Evolutionary conservation across 139 green algal species (phyloP).

Genomic region (Zygnema cylindricum): DNA sequence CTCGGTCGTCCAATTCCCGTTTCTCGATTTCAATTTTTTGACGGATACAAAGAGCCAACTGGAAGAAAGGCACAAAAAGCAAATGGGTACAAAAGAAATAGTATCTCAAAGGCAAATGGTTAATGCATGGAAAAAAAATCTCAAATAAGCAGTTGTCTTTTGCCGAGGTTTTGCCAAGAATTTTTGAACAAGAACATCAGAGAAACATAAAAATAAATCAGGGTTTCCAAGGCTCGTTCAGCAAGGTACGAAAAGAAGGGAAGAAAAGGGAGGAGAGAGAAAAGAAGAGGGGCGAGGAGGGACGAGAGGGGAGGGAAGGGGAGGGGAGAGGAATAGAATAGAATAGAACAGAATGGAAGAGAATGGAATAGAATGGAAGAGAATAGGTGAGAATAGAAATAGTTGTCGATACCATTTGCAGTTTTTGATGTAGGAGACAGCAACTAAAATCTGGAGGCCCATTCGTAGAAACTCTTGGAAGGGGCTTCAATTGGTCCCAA

Average conservation of each 20-base stretch:
- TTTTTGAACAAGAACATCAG: no score
- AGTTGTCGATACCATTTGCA: slow-evolving; percentile 39
- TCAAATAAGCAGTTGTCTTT: no score
- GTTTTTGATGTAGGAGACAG: slow-evolving; percentile 55
- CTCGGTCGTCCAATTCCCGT: slow-evolving; percentile 21
- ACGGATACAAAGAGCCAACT: slow-evolving; percentile 27
- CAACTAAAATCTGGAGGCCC: slow-evolving; percentile 29
- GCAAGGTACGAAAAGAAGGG: not conserved
- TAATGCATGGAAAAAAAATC: no score
- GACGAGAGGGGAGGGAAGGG: not conserved
- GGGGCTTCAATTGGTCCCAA: slow-evolving; percentile 36
- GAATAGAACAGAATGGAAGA: not conserved
- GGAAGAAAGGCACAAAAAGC: not conserved
- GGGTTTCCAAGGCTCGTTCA: no score
- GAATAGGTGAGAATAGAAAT: not conserved
- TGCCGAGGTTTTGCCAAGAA: no score
- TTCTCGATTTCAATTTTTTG: slow-evolving; percentile 13
- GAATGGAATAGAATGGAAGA: not conserved
- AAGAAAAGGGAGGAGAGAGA: not conserved
- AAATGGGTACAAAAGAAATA: not conserved
- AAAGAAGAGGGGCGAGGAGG: slow-evolving; percentile 10
- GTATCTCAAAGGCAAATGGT: no score
- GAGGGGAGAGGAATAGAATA: not conserved
- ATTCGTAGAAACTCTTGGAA: slow-evolving; percentile 2
- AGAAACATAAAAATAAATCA: no score